A percentile compares a stretch with the other conserved stretches of the same genome.
phyloP scores from a whole-genome alignment of 371 early-diverging fungal species.

The Sporodiniella umbellata region DNA sequence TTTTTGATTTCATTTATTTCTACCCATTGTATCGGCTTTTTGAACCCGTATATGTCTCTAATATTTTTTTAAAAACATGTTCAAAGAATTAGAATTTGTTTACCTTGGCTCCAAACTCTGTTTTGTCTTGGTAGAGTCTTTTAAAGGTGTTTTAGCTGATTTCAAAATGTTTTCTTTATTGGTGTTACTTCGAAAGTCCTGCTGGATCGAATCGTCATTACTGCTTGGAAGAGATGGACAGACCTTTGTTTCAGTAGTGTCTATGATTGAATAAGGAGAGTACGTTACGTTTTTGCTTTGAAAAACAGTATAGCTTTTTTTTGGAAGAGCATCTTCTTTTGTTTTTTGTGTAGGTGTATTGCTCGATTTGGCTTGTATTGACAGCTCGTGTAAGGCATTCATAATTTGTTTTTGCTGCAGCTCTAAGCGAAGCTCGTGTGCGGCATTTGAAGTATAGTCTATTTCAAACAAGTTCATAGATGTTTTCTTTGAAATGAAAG shows the following conservation, averaged over 20 bases:
- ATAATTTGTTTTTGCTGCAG: slow-evolving; percentile 13
- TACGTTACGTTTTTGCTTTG: background rate
- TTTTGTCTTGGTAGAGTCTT: background rate
- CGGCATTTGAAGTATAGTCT: slow-evolving; percentile 5
- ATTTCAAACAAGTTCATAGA: slow-evolving; percentile 26
- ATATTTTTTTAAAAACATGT: too few relatives aligned
- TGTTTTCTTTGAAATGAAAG: too few relatives aligned
- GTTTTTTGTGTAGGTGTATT: background rate
- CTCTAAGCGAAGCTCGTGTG: slow-evolving; percentile 11
- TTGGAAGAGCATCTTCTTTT: background rate
- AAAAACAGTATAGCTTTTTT: background rate
- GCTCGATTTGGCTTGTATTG: background rate
- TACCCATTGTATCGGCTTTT: slow-evolving; percentile 54
- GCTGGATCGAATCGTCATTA: too few relatives aligned
- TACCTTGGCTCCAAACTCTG: background rate
- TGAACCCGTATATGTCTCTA: slow-evolving; percentile 67
- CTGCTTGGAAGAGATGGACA: background rate
- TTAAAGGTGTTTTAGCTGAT: too few relatives aligned
- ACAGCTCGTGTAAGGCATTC: slow-evolving; percentile 14
- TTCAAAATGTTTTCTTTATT: too few relatives aligned
- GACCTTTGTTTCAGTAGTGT: background rate
- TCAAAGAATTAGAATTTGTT: too few relatives aligned
- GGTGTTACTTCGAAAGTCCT: too few relatives aligned
- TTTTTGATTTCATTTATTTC: slow-evolving; percentile 37
- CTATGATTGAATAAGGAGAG: background rate